Base-by-base conservation (phyloP, 2,329 filamentous ascomycete genomes). In the Fusarium sp. region DNA sequence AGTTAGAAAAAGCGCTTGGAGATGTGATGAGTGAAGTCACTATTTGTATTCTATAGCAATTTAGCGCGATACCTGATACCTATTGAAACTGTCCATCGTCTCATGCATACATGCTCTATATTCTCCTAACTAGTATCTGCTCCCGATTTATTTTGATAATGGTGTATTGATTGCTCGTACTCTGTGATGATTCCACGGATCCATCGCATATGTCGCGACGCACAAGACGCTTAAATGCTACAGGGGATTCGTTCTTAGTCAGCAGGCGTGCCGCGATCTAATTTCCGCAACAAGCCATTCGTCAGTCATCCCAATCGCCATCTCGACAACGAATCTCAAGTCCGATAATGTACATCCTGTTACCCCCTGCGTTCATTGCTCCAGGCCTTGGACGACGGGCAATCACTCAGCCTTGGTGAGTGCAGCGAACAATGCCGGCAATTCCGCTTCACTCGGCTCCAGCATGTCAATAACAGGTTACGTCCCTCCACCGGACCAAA, bases 391-490 rank as follows among this genome's bases (percentile, higher is more conserved):
- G 33, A 12, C 7, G 5, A 3, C 6, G 18, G 39, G 3, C n/a
- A 17, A n/a, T 47, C 12, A 14, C 29, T 10, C 6, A 11, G 22
- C 4, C 11, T 13, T 18, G 7, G 5, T 11, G 10, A 27, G 0
- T 5, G 13, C 14, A 38, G 2, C 7, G 14, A 7, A 10, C 14
- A 0, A 15, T 20, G 18, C 18, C 4, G 6, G 11, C 29, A 5
- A 22, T 50, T 50, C 18, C 12, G n/a, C n/a, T 46, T 35, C 7
- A 27, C 13, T 18, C 13, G 1, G 10, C 29, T 39, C 7, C 20
- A 20, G 8, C 29, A 65, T 65, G 56, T 54, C 62, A 44, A 29
- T 49, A 33, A 38, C 49, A 35, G 13, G 18, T 5, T 68, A 72
- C 20, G 38, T 41, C 4, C 50, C 57, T 35, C 64, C 64, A 2